Base-by-base conservation (phyloP, 192 early-diverging fungal species). In the Podila horticola region DNA sequence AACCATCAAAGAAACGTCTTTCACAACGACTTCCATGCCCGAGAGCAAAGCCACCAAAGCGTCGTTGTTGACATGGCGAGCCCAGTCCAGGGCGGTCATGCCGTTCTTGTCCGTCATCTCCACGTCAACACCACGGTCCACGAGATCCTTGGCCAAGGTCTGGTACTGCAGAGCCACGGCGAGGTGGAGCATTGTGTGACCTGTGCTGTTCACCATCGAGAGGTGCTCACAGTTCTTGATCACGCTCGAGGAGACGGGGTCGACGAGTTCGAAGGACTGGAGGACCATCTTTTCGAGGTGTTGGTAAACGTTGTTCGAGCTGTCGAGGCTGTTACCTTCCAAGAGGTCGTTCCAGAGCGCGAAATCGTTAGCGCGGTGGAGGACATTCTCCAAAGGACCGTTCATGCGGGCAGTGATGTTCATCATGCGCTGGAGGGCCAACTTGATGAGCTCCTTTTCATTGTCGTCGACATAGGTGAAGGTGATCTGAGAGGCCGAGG, bases 131-230 rank as follows among this genome's bases (percentile, higher is more conserved):
- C 86, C 87, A 48, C 86, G 73, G 10, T 66, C 67, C 15, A 90
- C 61, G n/a, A 93, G 59, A 9, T 87, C 83, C 49, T 59, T 58
- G 11, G 72, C 62, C 62, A 94, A 74, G 28, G 66, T 67, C 51
- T 76, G 63, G 81, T 87, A 90, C 9, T 89, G 82, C 58, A 92
- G 66, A 12, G 89, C 69, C 34, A 89, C 87, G 4, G 89, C 82
- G 28, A 93, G 84, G 83, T 94, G 93, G 50, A 94, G 75, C 84
- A 94, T 74, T 0, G 88, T 90, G 52, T 92, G 92, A 3, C 84
- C 71, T 28, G 77, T 82, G 52, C 33, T 61, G 61, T 86, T 88
- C 5, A 50, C 20, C 30, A 69, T 69, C 13, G 64, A 67, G 13
- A 81, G 62, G 26, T 66, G 49, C 28, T 72, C 71, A 10, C 10